Base-by-base conservation (phyloP, 345 rosid species). In the Salix koriyanagi region DNA sequence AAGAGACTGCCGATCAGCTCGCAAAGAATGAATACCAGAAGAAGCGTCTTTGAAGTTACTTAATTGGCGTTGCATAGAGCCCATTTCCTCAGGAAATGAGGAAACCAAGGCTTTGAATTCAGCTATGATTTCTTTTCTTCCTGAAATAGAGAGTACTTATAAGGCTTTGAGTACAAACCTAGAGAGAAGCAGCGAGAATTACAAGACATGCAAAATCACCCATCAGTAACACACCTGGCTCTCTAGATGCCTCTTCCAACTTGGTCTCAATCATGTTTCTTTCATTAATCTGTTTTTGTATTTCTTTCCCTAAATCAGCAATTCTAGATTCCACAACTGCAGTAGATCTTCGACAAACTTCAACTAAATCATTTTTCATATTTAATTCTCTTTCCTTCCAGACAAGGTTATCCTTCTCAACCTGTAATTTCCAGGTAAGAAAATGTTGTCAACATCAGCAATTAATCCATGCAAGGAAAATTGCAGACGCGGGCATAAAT, bases 61-160 rank as follows among this genome's bases (percentile, higher is more conserved):
- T 79, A 96, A 79, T 71, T 91, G 95, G 79, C 87, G 85, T 85
- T 91, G 94, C 99, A 92, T 91, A 37, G 83, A 69, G 82, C 85
- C 83, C 99, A 94, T 91, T 76, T 96, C 94, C 83, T 89, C 92
- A 1, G 99, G 98, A 87, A 92, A 96, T 32, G 97, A 89, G 23
- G 97, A 88, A 78, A 91, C 86, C 86, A 94, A 82, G 36, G 88
- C 91, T 84, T 90, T 96, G 83, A 96, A 94, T 75, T 94, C 97
- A 75, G 91, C 86, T 77, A 92, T 84, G 60, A 94, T 83, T 75
- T 90, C 95, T 84, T 91, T 91, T 84, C 99, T 92, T 85, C 99
- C 99, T 96, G 83, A 79, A 79, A 79, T 7, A 66, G 74, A 67
- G 77, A 37, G 78, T 67, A 81, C 79, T 73, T 84, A 79, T 82